phyloP scores from a whole-genome alignment of 768 basidiomycete species.

The Auriscalpium orientale region DNA sequence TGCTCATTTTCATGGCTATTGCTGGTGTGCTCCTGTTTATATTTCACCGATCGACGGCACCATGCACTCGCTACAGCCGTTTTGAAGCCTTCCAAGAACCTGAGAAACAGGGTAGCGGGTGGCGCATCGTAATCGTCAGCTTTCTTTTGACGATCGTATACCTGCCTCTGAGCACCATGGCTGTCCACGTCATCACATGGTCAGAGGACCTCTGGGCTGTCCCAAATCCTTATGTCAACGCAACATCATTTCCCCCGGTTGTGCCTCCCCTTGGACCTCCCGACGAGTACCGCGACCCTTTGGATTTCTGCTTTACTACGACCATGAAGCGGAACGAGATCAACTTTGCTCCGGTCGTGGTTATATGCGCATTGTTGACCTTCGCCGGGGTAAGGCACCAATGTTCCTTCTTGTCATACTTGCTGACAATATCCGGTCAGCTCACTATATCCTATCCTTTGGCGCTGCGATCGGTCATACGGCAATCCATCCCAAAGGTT shows the following conservation, averaged over 20 bases:
- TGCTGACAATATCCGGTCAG: conserved; percentile 26
- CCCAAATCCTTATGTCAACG: conserved; percentile 58
- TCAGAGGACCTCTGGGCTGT: conserved; percentile 71
- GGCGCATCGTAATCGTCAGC: conserved; percentile 51
- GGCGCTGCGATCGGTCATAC: conserved; percentile 48
- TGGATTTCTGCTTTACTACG: conserved; percentile 76
- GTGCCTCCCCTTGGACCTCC: conserved; percentile 48
- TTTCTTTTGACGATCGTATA: conserved; percentile 66
- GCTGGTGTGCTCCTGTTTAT: conserved; percentile 47
- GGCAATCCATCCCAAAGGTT: conserved; percentile 51
- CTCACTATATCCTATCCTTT: conserved; percentile 67
- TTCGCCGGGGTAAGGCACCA: conserved; percentile 39
- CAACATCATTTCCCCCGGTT: conserved; percentile 41
- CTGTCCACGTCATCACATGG: conserved; percentile 71
- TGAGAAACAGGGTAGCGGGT: conserved; percentile 33
- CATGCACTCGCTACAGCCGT: conserved; percentile 40
- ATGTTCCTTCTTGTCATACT: background rate
- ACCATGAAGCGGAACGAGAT: conserved; percentile 64
- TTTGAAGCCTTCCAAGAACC: conserved; percentile 50
- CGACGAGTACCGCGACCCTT: conserved; percentile 47
- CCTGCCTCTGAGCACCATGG: conserved; percentile 71
- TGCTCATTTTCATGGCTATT: conserved; percentile 50
- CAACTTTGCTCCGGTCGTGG: conserved; percentile 58
- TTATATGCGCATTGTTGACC: conserved; percentile 49
- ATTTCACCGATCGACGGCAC: conserved; percentile 44